Conservation (phyloP, 345 rosid genomes). For the Litchi chinensis region DNA sequence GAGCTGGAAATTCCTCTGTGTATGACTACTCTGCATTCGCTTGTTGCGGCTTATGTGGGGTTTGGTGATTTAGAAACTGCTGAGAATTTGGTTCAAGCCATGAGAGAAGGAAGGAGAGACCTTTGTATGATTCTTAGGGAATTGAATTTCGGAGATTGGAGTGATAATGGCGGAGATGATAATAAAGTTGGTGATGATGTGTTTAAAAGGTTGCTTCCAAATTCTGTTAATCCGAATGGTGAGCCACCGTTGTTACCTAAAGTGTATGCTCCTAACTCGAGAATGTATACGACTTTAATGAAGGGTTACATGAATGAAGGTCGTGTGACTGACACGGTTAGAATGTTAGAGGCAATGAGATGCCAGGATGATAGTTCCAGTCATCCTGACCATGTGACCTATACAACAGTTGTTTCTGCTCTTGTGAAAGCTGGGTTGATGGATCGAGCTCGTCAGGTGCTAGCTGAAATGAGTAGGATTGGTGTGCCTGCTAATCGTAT, state of each 20-base stretch:
- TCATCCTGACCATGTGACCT: slow-evolving; percentile 87
- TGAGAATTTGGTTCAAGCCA: slow-evolving; percentile 79
- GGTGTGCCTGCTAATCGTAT: slow-evolving; percentile 83
- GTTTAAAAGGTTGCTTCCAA: slow-evolving; percentile 73
- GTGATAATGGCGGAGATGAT: slow-evolving; percentile 44
- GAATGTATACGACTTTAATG: slow-evolving; percentile 89
- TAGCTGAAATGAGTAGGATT: slow-evolving; percentile 76
- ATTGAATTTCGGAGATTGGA: slow-evolving; percentile 46
- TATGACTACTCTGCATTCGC: slow-evolving; percentile 79
- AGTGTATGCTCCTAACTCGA: slow-evolving; percentile 62
- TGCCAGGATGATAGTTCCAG: slow-evolving; percentile 61
- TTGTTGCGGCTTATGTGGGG: slow-evolving; percentile 92
- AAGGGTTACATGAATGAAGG: slow-evolving; percentile 95
- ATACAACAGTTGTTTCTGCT: slow-evolving; percentile 91
- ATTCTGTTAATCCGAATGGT: slow-evolving; percentile 37
- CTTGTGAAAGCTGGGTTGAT: slow-evolving; percentile 74
- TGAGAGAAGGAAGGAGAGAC: slow-evolving; percentile 87
- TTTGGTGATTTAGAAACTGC: slow-evolving; percentile 79
- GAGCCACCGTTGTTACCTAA: slow-evolving; percentile 73
- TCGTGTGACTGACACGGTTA: slow-evolving; percentile 66
- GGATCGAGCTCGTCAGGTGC: slow-evolving; percentile 82
- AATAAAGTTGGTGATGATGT: slow-evolving; percentile 26
- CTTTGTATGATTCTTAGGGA: slow-evolving; percentile 72
- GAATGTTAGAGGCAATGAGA: slow-evolving; percentile 90
- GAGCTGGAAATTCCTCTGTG: slow-evolving; percentile 58